Evolutionary conservation across 148 eudicot species (phyloP), one percentile per base, ranked within the genome.

Genomic region (Polygonum aviculare): DNA sequence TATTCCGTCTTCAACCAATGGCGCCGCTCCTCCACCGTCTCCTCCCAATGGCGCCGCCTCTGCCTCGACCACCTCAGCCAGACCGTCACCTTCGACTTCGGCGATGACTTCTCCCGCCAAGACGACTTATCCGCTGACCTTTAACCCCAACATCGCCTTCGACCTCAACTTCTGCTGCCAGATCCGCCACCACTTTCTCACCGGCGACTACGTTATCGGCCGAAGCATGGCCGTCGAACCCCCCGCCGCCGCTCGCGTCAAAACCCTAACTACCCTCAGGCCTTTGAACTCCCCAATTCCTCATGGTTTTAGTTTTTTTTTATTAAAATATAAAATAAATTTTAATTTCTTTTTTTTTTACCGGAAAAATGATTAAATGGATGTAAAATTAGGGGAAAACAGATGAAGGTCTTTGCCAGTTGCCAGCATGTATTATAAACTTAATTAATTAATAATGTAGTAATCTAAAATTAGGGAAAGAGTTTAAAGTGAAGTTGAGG

Each of bases 141-240:
- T 83, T 35, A 83, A 81, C 74, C 85, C 85, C 26, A 71, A 80
- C 44, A 62, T 75, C 39, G 60, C 26, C 9, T 6, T 83, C 12
- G 78, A 80, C 7, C 77, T 83, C 14, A 83, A 83, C 76, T 83
- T 83, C 73, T 77, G 80, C 59, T 74, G 75, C 51, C 85, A 80
- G 8, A 80, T 83, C 44, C 79, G 73, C 15, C 70, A 74, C 3
- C 82, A 83, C 57, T 80, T 80, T 72, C 19, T 83, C 7, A 57
- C 80, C 22, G 41, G 60, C 16, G 78, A 75, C 33, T 74, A 80
- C 47, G 75, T 83, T 35, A 22, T 80, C 11, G 69, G 77, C 12
- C 65, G 77, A 5, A 75, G 55, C 14, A 80, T 77, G 54, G 82
- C 76, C 2, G 80, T 83, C 19, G 82, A 79, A 63, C 35, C 80